Evolutionary conservation across 2,329 filamentous ascomycete species (phyloP).

Genomic region (Falciphora oryzae): DNA sequence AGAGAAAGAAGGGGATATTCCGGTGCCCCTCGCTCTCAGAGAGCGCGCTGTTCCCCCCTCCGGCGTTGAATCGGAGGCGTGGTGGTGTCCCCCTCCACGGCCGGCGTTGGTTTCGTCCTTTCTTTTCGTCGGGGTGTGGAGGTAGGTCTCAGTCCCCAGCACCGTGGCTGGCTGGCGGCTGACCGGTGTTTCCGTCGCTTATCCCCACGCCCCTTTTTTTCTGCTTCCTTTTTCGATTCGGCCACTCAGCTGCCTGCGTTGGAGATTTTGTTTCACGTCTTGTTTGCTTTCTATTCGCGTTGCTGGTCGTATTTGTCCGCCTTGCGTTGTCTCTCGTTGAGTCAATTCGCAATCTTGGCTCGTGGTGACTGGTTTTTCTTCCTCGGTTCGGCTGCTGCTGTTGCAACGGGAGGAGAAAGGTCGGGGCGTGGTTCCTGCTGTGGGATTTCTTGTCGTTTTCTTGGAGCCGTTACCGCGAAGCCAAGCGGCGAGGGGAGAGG

Average conservation of each 20-base stretch:
- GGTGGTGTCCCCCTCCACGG: background rate
- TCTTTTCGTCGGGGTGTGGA: background rate
- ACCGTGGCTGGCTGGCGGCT: constrained; percentile 1
- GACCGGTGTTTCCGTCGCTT: background rate
- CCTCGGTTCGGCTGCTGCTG: background rate
- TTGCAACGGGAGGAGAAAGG: background rate
- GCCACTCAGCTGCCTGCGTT: background rate
- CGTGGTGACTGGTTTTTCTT: background rate
- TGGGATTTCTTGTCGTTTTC: background rate
- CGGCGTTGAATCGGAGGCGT: background rate
- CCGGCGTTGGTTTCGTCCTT: background rate
- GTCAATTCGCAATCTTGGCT: background rate
- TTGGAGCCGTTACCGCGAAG: background rate
- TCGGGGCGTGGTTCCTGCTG: background rate
- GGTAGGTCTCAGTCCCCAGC: background rate
- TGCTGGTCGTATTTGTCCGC: background rate
- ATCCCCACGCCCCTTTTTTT: background rate
- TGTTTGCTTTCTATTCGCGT: background rate
- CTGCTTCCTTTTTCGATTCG: background rate
- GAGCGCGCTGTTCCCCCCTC: background rate
- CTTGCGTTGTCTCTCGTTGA: background rate
- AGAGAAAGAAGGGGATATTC: background rate
- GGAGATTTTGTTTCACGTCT: background rate
- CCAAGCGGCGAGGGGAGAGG: background rate
- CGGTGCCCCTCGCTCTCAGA: background rate